Evolutionary conservation across 31 red algal genomes (phyloP).

Genomic region (Endocladia muricata): DNA sequence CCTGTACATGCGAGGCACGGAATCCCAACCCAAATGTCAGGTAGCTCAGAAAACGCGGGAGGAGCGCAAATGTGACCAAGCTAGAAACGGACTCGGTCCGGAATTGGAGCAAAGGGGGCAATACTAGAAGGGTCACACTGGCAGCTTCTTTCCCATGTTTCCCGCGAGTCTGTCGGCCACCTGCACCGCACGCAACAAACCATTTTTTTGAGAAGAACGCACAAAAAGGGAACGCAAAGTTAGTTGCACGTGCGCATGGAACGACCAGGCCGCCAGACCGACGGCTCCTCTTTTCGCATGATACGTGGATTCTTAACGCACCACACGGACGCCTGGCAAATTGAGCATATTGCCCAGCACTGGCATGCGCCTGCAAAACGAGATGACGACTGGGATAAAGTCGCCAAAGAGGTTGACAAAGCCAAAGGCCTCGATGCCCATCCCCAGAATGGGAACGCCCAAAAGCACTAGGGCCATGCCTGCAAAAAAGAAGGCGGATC

Average conservation of each 20-base stretch:
- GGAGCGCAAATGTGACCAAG: no score
- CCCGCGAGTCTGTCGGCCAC: slow-evolving; percentile 50
- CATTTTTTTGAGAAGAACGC: background rate
- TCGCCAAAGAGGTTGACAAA: slow-evolving; percentile 92
- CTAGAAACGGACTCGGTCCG: no score
- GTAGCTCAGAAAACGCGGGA: no score
- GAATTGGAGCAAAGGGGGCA: no score
- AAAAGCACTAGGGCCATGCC: slow-evolving; percentile 88
- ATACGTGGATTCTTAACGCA: slow-evolving; percentile 11
- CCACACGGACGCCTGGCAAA: slow-evolving; percentile 54
- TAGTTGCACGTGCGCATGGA: background rate
- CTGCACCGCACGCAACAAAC: slow-evolving; percentile 5
- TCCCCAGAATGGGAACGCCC: slow-evolving; percentile 73
- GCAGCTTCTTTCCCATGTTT: slow-evolving; percentile 25
- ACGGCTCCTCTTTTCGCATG: no score
- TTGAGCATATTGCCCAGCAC: slow-evolving; percentile 73
- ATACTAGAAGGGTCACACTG: slow-evolving; percentile 58
- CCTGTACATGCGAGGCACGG: no score
- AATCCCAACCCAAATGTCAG: no score
- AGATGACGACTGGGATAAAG: slow-evolving; percentile 89
- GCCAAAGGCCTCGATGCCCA: slow-evolving; percentile 71
- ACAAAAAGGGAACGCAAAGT: background rate
- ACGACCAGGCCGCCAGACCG: background rate
- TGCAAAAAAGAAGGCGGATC: slow-evolving; percentile 79
- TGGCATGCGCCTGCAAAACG: slow-evolving; percentile 69